These are phyloP conservation scores for Coelastrella sp. DNA, from an alignment of 139 green algal genomes.

Conservation along the genomic window DNA sequence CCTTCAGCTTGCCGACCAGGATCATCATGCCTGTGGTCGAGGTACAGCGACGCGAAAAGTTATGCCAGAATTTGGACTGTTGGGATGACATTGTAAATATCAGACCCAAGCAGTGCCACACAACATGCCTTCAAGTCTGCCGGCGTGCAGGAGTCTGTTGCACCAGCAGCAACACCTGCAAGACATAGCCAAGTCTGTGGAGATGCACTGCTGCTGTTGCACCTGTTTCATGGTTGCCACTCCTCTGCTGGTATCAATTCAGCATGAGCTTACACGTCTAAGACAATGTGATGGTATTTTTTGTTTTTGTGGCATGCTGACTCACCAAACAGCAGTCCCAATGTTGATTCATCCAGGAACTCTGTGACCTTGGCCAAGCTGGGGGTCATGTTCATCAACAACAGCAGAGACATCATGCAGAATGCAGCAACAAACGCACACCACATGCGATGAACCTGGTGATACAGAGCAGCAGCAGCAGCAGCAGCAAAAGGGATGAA, in stretches of 20 bases:
- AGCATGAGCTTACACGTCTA: no score
- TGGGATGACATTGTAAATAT: no score
- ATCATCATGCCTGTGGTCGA: slow-evolving; percentile 68
- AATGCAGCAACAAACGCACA: slow-evolving; percentile 60
- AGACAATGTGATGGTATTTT: no score
- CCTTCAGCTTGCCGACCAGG: slow-evolving; percentile 64
- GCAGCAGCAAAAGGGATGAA: not conserved
- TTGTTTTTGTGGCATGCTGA: no score
- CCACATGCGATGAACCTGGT: slow-evolving; percentile 31
- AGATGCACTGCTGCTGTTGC: no score
- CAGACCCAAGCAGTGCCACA: no score
- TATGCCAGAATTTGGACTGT: not conserved
- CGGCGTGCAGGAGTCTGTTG: no score
- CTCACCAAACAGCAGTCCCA: slow-evolving; percentile 64
- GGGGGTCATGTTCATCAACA: slow-evolving; percentile 55
- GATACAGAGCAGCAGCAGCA: not conserved
- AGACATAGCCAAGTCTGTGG: no score
- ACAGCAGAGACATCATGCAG: slow-evolving; percentile 60
- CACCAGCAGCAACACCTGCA: no score
- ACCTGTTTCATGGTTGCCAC: no score
- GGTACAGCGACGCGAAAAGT: not conserved
- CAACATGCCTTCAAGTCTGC: not conserved
- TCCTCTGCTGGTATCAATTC: no score
- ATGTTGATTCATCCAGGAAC: slow-evolving; percentile 67
- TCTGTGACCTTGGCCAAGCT: slow-evolving; percentile 45